Base-by-base conservation (phyloP, 192 early-diverging fungal genomes). In the Coemansia sp. region DNA sequence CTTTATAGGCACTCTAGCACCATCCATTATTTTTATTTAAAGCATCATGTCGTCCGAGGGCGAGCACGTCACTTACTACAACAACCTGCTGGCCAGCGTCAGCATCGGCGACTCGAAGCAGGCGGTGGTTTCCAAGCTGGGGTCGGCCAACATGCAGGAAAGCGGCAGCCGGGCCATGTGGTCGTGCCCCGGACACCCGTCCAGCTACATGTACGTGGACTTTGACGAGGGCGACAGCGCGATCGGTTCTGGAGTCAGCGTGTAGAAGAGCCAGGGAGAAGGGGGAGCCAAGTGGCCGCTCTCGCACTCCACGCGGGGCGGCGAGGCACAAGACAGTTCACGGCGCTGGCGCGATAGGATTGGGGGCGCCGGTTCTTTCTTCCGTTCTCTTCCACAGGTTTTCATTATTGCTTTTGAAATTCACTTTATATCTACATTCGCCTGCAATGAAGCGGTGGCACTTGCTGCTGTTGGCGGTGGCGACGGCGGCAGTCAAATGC, bases 131-230 rank as follows among this genome's bases (percentile, higher is more conserved):
- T 22, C 51, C 2, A 23, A 8, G 7, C 39, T 66, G 42, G 56
- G 64, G 13, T 10, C 4, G 5, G 29, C 10, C 4, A 39, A 32
- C 42, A 43, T 36, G 26, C 23, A 17, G 8, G 51, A 53, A 3
- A 26, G 29, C 25, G 56, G 36, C 30, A 51, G 41, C 35, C 33
- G 45, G 25, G 25, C 60, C 8, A 49, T 19, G 40, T 37, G 49
- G 14, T 21, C 32, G n/a, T 68, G 65, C 41, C 65, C 60, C n/a
- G 35, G 35, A 9, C 35, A 30, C 34, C 15, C 37, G 6, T 26
- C 29, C 21, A 46, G 40, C 48, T 45, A 14, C 35, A 31, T 68
- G 14, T 56, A 37, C 11, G 53, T 56, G 18, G 31, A 36, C 27
- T 22, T 63, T 14, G 45, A 48, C 10, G 30, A 51, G 11, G 46